A percentile compares a stretch with the other conserved stretches of the same genome.
These are phyloP conservation scores for Lasiodiplodia sp. DNA, from an alignment of 2,329 filamentous ascomycete species.

Conservation along the genomic window DNA sequence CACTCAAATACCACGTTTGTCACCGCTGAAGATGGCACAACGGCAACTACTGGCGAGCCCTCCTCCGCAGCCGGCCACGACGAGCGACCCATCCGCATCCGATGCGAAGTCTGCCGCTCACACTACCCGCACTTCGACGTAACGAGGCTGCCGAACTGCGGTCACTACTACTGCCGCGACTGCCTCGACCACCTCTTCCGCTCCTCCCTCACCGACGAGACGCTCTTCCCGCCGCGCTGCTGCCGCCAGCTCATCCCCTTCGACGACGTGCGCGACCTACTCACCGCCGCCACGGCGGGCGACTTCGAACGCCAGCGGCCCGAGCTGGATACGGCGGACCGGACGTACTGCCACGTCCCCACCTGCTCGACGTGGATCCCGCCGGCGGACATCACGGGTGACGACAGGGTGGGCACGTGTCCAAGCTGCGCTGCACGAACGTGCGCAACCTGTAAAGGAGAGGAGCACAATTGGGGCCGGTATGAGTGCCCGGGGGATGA, in stretches of 20 bases:
- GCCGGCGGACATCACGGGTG: neutral
- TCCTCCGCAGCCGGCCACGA: neutral
- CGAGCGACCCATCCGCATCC: neutral
- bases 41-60: too few relatives aligned
- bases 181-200: neutral
- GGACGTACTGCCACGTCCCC: neutral
- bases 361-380: neutral
- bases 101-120: neutral
- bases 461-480: neutral
- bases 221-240: neutral
- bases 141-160: accelerated
- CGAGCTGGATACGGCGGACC: neutral
- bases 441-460: neutral
- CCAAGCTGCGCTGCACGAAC: neutral
- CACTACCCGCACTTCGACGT: neutral
- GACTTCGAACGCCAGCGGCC: neutral
- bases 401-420: neutral
- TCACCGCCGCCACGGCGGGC: neutral
- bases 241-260: neutral
- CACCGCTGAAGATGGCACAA: too few relatives aligned
- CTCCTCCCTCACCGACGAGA: neutral
- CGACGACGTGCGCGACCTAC: neutral
- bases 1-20: too few relatives aligned
- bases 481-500: neutral
- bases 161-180: neutral